A percentile compares a stretch with the other conserved stretches of the same genome.
These are phyloP conservation scores for Ogataea polymorpha DNA, from an alignment of 805 yeast species.

Conservation along the genomic window DNA sequence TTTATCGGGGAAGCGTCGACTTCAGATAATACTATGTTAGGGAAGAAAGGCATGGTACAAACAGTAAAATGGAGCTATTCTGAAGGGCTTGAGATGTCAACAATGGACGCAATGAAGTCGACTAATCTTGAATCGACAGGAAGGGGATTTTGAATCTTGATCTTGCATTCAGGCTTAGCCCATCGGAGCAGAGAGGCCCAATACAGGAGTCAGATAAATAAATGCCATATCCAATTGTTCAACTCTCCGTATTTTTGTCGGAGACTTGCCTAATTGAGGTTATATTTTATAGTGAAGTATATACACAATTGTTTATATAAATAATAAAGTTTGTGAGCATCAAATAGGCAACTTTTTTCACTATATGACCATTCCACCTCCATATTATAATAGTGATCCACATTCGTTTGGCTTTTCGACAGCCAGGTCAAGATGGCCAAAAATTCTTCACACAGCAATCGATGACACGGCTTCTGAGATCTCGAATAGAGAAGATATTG, in stretches of 20 bases:
- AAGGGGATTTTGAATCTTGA: slow-evolving; percentile 73
- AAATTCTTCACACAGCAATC: slow-evolving; percentile 64
- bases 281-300: too few relatives aligned
- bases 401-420: slow-evolving; percentile 83
- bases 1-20: slow-evolving; percentile 50
- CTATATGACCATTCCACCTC: slow-evolving; percentile 36
- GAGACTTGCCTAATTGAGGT: slow-evolving; percentile 1
- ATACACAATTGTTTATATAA: too few relatives aligned
- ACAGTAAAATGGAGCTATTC: slow-evolving; percentile 60
- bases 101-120: slow-evolving; percentile 70
- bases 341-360: background rate
- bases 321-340: too few relatives aligned
- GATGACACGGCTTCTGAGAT: slow-evolving; percentile 46
- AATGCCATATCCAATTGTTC: background rate
- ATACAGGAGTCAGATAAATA: background rate
- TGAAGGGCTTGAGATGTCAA: slow-evolving; percentile 63
- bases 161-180: slow-evolving; percentile 70
- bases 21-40: slow-evolving; percentile 81
- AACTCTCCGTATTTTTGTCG: background rate
- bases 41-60: slow-evolving; percentile 88
- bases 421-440: slow-evolving; percentile 82
- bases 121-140: slow-evolving; percentile 74
- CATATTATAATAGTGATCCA: slow-evolving; percentile 63
- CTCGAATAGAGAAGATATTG: slow-evolving; percentile 2
- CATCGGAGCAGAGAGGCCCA: slow-evolving; percentile 32